These are phyloP conservation scores for Nitzschia palea DNA, from an alignment of 108 stramenopile genomes.

Conservation along the genomic window DNA sequence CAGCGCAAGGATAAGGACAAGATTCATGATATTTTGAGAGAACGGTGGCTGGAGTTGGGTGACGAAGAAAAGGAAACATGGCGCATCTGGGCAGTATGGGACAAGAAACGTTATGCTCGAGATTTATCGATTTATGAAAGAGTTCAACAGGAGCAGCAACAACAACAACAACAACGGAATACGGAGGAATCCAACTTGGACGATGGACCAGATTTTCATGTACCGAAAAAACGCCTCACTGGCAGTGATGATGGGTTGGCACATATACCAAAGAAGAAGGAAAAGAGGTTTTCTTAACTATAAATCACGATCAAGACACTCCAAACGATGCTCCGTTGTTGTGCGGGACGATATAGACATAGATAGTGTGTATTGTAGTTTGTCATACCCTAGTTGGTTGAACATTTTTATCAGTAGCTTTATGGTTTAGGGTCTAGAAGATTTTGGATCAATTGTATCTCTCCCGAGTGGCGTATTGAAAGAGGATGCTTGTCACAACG, in stretches of 20 bases:
- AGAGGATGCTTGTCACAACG: constrained; percentile 40
- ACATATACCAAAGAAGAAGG: constrained; percentile 9
- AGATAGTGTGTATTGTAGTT: neutral
- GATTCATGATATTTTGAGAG: constrained; percentile 66
- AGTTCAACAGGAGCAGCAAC: neutral
- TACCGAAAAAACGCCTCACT: constrained; percentile 7
- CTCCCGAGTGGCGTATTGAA: constrained; percentile 33
- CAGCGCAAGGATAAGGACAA: constrained; percentile 74
- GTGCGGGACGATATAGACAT: neutral
- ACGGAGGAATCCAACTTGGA: neutral
- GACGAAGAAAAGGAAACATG: constrained; percentile 69
- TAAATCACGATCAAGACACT: too few relatives aligned
- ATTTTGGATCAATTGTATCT: constrained; percentile 24
- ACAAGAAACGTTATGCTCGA: constrained; percentile 63
- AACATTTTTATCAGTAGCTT: too few relatives aligned
- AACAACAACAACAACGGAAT: too few relatives aligned
- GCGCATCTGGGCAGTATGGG: constrained; percentile 82
- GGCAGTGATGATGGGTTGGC: neutral
- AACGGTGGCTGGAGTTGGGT: constrained; percentile 59
- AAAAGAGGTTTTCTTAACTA: too few relatives aligned
- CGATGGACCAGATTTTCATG: neutral
- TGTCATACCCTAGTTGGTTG: too few relatives aligned
- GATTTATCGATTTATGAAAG: constrained; percentile 36
- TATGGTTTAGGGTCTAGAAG: too few relatives aligned
- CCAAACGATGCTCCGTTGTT: too few relatives aligned